Conservation (phyloP, 2,329 filamentous ascomycete genomes). For the Pseudogymnoascus sp. region DNA sequence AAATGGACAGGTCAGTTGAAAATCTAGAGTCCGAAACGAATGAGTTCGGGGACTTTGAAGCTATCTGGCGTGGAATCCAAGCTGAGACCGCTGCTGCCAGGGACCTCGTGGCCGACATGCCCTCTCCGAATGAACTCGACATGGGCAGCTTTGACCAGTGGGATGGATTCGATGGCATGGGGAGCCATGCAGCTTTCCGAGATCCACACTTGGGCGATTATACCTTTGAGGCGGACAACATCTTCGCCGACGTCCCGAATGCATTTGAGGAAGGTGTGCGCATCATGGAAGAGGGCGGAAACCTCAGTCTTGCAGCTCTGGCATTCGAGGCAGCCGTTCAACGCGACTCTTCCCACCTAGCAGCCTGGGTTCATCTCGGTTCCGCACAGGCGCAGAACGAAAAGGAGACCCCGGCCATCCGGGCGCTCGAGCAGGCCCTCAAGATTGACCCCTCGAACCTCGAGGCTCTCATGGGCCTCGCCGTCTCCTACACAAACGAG, state of each 20-base stretch:
- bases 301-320: constrained; percentile 84
- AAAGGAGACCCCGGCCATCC: constrained; percentile 93
- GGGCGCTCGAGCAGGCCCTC: constrained; percentile 84
- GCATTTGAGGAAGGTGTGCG: constrained; percentile 90
- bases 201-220: constrained; percentile 84
- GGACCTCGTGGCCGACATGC: constrained; percentile 55
- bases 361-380: constrained; percentile 90
- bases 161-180: constrained; percentile 65
- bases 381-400: constrained; percentile 96
- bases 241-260: constrained; percentile 73
- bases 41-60: constrained; percentile 83
- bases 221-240: constrained; percentile 89
- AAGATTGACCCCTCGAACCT: constrained; percentile 84
- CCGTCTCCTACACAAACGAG: constrained; percentile 97
- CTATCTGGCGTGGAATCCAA: constrained; percentile 77
- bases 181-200: constrained; percentile 58
- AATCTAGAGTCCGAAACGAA: constrained; percentile 62
- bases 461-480: constrained; percentile 86
- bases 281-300: constrained; percentile 90
- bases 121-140: constrained; percentile 41
- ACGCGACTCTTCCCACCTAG: constrained; percentile 77
- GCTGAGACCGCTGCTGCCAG: constrained; percentile 65
- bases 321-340: constrained; percentile 95
- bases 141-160: constrained; percentile 75
- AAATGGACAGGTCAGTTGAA: constrained; percentile 75